phyloP scores from a whole-genome alignment of 208 protist genomes.

The Herpetomonas tarakana region DNA sequence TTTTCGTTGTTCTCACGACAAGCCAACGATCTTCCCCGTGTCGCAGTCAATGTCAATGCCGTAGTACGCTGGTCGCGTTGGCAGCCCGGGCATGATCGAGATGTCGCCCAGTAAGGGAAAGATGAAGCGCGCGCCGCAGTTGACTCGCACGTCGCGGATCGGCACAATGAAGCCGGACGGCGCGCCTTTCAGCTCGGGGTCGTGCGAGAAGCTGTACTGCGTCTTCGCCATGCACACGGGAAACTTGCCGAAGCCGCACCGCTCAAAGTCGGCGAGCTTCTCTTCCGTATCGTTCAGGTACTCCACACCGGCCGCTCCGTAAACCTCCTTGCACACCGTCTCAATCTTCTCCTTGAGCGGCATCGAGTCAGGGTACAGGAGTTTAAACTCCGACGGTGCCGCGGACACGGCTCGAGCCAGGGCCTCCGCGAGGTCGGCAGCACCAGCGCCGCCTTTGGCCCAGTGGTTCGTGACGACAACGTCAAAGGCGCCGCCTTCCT shows the following conservation, averaged over 20 bases:
- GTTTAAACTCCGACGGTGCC: conserved; percentile 79
- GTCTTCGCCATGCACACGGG: conserved; percentile 99
- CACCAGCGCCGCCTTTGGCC: conserved; percentile 89
- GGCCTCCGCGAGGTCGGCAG: conserved; percentile 83
- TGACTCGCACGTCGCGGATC: conserved; percentile 93
- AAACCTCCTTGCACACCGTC: conserved; percentile 95
- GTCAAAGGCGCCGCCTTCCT: conserved; percentile 84
- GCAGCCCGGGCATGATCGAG: conserved; percentile 93
- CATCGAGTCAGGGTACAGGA: conserved; percentile 88
- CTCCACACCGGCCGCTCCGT: conserved; percentile 90
- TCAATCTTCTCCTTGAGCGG: conserved; percentile 96
- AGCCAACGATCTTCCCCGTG: conserved; percentile 85
- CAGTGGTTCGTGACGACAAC: conserved; percentile 93
- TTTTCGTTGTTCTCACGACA: conserved; percentile 80
- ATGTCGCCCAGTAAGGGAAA: conserved; percentile 95
- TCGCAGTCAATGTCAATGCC: conserved; percentile 96
- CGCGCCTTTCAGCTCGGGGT: conserved; percentile 88
- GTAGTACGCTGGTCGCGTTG: conserved; percentile 95
- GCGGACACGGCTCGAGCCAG: conserved; percentile 72
- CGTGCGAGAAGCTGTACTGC: conserved; percentile 94
- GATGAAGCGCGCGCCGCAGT: conserved; percentile 94
- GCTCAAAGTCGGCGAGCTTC: conserved; percentile 87
- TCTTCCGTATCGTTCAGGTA: conserved; percentile 86
- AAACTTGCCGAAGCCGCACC: conserved; percentile 75
- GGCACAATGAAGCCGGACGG: conserved; percentile 91